phyloP scores from a whole-genome alignment of 164 flowering plant species.

The Tetrastigma voinierianum region DNA sequence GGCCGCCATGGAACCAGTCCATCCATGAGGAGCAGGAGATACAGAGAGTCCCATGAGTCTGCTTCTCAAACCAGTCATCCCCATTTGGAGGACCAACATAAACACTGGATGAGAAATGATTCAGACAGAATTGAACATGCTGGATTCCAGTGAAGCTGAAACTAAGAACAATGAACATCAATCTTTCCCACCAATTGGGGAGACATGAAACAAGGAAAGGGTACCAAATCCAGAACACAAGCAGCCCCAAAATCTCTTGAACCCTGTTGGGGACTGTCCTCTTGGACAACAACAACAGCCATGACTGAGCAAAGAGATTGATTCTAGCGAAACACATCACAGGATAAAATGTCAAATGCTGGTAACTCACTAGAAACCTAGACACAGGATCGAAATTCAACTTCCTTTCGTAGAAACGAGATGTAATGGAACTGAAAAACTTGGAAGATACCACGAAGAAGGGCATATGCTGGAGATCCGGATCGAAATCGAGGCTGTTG shows the following conservation, averaged over 20 bases:
- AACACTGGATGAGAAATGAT: conserved; percentile 36
- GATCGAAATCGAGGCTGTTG: conserved; percentile 12
- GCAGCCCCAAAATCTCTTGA: conserved; percentile 7
- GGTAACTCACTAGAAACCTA: conserved; percentile 11
- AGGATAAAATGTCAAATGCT: conserved; percentile 15
- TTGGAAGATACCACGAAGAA: conserved; percentile 12
- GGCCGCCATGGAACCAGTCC: conserved; percentile 62
- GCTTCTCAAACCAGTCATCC: conserved; percentile 40
- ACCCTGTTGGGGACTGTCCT: conserved; percentile 2
- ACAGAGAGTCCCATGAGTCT: conserved; percentile 40
- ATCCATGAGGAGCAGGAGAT: conserved; percentile 42
- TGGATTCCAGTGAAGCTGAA: conserved; percentile 12
- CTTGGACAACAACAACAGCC: neutral
- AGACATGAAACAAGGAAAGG: conserved; percentile 8
- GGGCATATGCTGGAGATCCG: conserved; percentile 15
- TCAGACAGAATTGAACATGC: conserved; percentile 17
- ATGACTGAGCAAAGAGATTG: conserved; percentile 13
- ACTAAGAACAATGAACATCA: conserved; percentile 7
- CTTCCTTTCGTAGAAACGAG: conserved; percentile 11
- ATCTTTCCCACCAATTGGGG: conserved; percentile 12
- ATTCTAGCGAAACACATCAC: conserved; percentile 12
- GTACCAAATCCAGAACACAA: conserved; percentile 16
- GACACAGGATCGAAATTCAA: conserved; percentile 4
- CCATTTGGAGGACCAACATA: conserved; percentile 35
- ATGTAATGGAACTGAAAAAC: conserved; percentile 4